Percentiles rank a stretch among this genome's conserved stretches.
phyloP scores from a whole-genome alignment of 306 rosid genomes.

The Vigna angularis region DNA sequence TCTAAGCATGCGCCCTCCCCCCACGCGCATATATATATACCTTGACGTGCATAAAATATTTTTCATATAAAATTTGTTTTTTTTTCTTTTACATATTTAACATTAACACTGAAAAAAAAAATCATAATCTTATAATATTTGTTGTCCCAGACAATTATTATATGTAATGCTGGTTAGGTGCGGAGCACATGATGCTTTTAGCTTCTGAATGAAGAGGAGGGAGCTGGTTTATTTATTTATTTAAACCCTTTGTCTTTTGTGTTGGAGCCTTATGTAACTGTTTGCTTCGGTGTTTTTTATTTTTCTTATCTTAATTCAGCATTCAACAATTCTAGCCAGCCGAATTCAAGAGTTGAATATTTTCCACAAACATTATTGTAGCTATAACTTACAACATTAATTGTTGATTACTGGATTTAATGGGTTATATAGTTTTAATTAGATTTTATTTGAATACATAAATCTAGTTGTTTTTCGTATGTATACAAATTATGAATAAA shows the following conservation, averaged over 20 bases:
- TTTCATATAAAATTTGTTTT: too few relatives aligned
- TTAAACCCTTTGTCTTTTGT: neutral
- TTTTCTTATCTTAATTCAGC: slow-evolving; percentile 6
- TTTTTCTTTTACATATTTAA: too few relatives aligned
- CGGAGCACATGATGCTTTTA: neutral
- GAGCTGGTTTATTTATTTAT: neutral
- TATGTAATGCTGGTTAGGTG: neutral
- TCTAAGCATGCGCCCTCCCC: too few relatives aligned
- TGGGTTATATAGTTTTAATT: neutral
- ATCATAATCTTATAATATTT: neutral
- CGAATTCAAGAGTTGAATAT: neutral
- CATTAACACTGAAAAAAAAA: neutral
- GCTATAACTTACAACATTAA: neutral
- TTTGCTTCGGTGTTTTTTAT: neutral
- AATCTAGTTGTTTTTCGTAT: neutral
- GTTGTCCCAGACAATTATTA: neutral
- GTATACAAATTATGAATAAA: too few relatives aligned
- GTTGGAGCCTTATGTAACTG: neutral
- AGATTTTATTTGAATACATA: neutral
- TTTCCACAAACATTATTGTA: neutral
- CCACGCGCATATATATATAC: too few relatives aligned
- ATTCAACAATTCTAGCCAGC: neutral
- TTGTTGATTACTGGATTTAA: neutral
- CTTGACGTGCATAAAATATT: too few relatives aligned
- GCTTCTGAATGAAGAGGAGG: too few relatives aligned